Evolutionary conservation across 306 rosid genomes (phyloP).

Genomic region (Sesbania bispinosa): DNA sequence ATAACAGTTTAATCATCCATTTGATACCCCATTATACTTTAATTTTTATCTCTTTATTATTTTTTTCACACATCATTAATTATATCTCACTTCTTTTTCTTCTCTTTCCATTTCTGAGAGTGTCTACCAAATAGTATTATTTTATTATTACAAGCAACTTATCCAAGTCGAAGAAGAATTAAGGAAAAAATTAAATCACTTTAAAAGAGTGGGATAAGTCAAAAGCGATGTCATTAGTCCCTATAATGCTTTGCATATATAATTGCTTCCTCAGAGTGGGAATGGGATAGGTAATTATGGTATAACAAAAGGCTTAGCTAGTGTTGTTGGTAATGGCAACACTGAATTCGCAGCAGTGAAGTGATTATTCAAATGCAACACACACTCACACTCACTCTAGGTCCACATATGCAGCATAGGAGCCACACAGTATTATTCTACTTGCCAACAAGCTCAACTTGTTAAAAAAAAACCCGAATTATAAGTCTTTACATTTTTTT

Average conservation of each 20-base stretch:
- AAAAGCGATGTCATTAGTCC: constrained; percentile 31
- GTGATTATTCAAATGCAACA: constrained; percentile 6
- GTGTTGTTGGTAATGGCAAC: constrained; percentile 16
- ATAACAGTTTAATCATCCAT: too few relatives aligned
- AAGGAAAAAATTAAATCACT: not conserved
- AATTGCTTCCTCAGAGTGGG: constrained; percentile 21
- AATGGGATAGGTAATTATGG: constrained; percentile 15
- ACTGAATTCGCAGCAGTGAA: not conserved
- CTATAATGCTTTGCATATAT: constrained; percentile 18
- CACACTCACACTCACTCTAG: not conserved
- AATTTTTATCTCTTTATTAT: too few relatives aligned
- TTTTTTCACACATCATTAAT: too few relatives aligned
- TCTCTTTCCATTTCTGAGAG: too few relatives aligned
- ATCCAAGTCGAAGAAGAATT: not conserved
- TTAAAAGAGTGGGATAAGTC: constrained; percentile 30
- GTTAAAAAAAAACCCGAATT: too few relatives aligned
- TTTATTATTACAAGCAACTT: not conserved
- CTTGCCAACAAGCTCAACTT: not conserved
- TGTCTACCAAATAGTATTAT: too few relatives aligned
- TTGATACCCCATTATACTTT: too few relatives aligned
- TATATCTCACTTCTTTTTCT: too few relatives aligned
- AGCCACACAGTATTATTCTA: not conserved
- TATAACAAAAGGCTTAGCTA: not conserved
- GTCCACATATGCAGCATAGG: not conserved
- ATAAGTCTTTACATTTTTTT: too few relatives aligned